Evolutionary conservation across 1,284 basidiomycete species (phyloP), one percentile per base, ranked within the genome.

Genomic region (Tranzscheliella williamsii): DNA sequence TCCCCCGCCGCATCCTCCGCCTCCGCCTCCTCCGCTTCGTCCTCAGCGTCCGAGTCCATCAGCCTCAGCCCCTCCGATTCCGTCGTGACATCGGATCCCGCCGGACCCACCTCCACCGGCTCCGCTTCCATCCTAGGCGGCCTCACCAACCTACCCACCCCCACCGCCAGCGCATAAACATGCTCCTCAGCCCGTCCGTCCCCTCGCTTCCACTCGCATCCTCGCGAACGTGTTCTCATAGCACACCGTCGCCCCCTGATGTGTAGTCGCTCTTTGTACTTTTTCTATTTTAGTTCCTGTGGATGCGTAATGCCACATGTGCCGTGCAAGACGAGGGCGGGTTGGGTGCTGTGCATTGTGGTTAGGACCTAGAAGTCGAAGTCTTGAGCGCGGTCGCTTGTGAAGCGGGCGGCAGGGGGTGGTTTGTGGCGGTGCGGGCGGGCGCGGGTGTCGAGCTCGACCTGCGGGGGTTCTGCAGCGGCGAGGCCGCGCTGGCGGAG

Each of bases 401-500:
- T 42, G 29, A 48, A 48, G 6, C 29, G 17, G 17, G 45, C 16
- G 15, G 35, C 21, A 37, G 13, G 33, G 8, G 18, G 18, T n/a
- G 13, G 32, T 24, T 23, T 21, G 16, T 17, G 29, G 4, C 16
- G 21, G 8, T 22, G 27, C 18, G 13, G 22, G n/a, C 17, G 24
- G 18, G 6, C 20, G 7, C 43, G 27, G 4, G 36, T 40, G n/a
- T 46, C 43, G 13, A 46, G 26, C 24, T 40, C 43, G 11, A 46
- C 43, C 16, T 42, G 29, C 4, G 29, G 35, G 16, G 33, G 9
- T 20, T 9, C 21, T 8, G 35, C 33, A 2, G 52, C 58, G 16
- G 60, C 60, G 18, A 57, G 12, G 4, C 53, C 53, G 13, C 53
- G 46, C 22, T 63, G 58, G 13, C 58, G 36, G 5, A 62, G 40